Base-by-base conservation (phyloP, 805 yeast species). In the Nakazawaea pomicola region DNA sequence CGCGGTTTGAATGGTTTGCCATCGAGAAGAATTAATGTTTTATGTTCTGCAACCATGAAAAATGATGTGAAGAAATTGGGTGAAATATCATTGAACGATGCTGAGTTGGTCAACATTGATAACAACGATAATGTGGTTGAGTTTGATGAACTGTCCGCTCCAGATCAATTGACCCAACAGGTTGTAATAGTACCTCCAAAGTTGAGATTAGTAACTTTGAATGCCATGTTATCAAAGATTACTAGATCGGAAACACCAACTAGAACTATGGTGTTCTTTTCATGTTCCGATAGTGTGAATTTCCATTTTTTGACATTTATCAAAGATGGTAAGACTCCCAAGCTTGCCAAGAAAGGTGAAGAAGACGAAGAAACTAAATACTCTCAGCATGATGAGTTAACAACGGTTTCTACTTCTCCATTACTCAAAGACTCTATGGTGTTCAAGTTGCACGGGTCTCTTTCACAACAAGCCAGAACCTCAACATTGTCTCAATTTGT, bases 231-330 rank as follows among this genome's bases (percentile, higher is more conserved):
- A 45, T 77, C 74, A 54, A 64, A 69, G 14, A 61, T 81, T 4
- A 62, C 74, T 1, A 46, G 48, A 6, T 59, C 59, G 9, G 49
- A 57, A 4, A 42, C 46, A 1, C 45, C 48, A 4, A 57, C 75
- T 1, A 74, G 85, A 47, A 78, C 88, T 1, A 81, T 93, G 57
- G 88, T 93, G 0, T 93, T 93, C 59, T 74, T 90, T 49, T 84
- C 96, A 11, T 91, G 99, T 64, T 80, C 98, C 0, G 98, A 91
- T 57, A 84, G 96, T n/a, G 98, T 95, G 17, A 90, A 93, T 51
- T 93, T 85, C 66, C 96, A 93, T 62, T 88, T 79, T 60, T 74
- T 77, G 34, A 83, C 79, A 0, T 78, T 95, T 50, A 72, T 85
- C 1, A 69, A 82, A 43, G 73, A 69, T 33, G 86, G 87, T 3